phyloP scores from a whole-genome alignment of 2,329 filamentous ascomycete genomes.

The Paramyrothecium roridum region DNA sequence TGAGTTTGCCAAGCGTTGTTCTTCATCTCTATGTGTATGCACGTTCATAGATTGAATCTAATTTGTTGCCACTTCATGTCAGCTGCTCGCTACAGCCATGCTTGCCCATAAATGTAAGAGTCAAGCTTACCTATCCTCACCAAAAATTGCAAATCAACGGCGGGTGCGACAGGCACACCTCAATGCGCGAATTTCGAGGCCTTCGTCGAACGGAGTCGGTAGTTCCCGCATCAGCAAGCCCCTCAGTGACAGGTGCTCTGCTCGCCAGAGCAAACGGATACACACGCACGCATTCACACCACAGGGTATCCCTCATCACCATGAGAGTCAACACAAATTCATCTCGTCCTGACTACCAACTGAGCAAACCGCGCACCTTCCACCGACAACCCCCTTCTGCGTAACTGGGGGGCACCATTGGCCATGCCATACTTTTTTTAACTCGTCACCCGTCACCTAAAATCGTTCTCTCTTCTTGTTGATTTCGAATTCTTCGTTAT shows the following conservation, averaged over 20 bases:
- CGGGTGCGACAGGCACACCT: neutral
- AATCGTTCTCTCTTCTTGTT: conserved; percentile 20
- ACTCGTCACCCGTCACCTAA: conserved; percentile 21
- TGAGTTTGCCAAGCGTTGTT: no score
- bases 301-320: conserved; percentile 18
- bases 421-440: conserved; percentile 12
- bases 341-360: conserved; percentile 35
- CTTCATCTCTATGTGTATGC: no score
- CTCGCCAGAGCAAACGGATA: conserved; percentile 6
- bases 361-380: conserved; percentile 21
- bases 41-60: no score
- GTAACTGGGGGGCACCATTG: neutral
- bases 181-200: neutral
- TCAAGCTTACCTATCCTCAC: neutral
- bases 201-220: neutral
- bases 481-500: conserved; percentile 16
- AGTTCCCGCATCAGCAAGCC: no score
- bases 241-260: no score
- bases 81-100: neutral
- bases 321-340: conserved; percentile 30
- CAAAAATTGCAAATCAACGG: neutral
- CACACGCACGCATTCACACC: conserved; percentile 23
- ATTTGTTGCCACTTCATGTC: neutral
- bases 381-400: conserved; percentile 14
- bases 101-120: neutral